Base-by-base conservation (phyloP, 768 basidiomycete genomes). In the Chalciporus piperatus region DNA sequence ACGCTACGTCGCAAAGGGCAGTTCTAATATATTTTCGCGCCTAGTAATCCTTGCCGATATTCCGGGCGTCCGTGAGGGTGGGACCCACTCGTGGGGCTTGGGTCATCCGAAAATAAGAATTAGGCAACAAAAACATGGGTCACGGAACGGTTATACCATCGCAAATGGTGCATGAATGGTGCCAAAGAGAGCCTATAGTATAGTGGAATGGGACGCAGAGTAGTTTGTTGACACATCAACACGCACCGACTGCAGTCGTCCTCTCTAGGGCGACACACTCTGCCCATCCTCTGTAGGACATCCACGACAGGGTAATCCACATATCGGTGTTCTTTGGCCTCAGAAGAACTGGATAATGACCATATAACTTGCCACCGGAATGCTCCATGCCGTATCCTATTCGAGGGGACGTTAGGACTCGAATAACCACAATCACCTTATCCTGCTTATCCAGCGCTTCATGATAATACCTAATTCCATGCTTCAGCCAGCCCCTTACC, bases 241-340 rank as follows among this genome's bases (percentile, higher is more conserved):
- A 99, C 88, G 62, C 96, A 98, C 13, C 93, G 88, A 59, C 92
- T 94, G 52, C 87, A 85, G 3, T 88, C 85, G 59, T 98, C 97
- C 59, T 92, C 83, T 37, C 73, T 69, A 6, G 97, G 96, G 14
- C 95, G 86, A 67, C 95, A 98, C 0, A 96, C 97, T n/a, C 86
- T 83, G 39, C 96, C 97, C 86, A 98, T 96, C 96, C 98, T 98
- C 66, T 98, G 97, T 2, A 98, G 80, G 6, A 99, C 90, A 60
- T 98, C 96, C 81, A 96, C 95, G 52, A 99, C 93, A 4, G 96
- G 94, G 65, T 98, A 98, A 69, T 98, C 97, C 58, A 95, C 79
- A 59, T 99, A 99, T 41, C 97, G 89, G 65, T 98, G 97, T 62
- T 99, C 97, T 70, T 93, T 91, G 64, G 95, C 96, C 68, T 98